Conservation (phyloP, 1,284 basidiomycete species). For the Trichosporon sp. region DNA sequence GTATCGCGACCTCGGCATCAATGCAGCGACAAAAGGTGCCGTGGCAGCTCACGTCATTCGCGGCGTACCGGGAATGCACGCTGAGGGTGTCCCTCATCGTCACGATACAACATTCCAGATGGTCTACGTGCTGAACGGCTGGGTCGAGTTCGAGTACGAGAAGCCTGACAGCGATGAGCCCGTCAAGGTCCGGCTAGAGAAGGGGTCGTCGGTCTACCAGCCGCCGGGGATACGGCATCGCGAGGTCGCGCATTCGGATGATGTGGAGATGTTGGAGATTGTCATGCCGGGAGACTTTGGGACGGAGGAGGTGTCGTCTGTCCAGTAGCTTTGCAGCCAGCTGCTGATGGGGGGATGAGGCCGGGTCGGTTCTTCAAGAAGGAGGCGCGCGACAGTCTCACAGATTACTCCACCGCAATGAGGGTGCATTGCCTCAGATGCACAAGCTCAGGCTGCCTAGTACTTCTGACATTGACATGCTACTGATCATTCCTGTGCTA, state of each 20-base stretch:
- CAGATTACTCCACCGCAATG: too few relatives aligned
- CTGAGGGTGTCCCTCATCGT: slow-evolving; percentile 1
- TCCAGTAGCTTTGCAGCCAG: background rate
- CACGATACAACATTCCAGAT: slow-evolving; percentile 10
- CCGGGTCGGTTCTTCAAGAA: too few relatives aligned
- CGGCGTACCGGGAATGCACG: slow-evolving; percentile 1
- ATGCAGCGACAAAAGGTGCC: slow-evolving; percentile 3
- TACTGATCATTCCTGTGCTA: too few relatives aligned
- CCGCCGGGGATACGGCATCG: slow-evolving; percentile 10
- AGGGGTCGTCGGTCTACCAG: slow-evolving; percentile 8
- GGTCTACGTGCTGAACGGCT: slow-evolving; percentile 11
- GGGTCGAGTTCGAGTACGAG: slow-evolving; percentile 15
- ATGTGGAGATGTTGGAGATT: slow-evolving; percentile 14
- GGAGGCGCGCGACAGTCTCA: too few relatives aligned
- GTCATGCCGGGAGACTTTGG: slow-evolving; percentile 9
- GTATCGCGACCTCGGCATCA: slow-evolving; percentile 12
- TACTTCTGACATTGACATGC: background rate
- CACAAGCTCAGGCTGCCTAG: too few relatives aligned
- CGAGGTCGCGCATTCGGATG: slow-evolving; percentile 11
- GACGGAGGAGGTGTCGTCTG: slow-evolving; percentile 3
- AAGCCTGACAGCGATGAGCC: background rate
- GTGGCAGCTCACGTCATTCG: slow-evolving; percentile 11
- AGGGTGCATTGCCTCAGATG: too few relatives aligned
- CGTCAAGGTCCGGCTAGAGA: slow-evolving; percentile 1
- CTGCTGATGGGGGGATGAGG: too few relatives aligned